Evolutionary conservation across 2,329 filamentous ascomycete genomes (phyloP).

Genomic region (Fusarium neocosmosporiellum): DNA sequence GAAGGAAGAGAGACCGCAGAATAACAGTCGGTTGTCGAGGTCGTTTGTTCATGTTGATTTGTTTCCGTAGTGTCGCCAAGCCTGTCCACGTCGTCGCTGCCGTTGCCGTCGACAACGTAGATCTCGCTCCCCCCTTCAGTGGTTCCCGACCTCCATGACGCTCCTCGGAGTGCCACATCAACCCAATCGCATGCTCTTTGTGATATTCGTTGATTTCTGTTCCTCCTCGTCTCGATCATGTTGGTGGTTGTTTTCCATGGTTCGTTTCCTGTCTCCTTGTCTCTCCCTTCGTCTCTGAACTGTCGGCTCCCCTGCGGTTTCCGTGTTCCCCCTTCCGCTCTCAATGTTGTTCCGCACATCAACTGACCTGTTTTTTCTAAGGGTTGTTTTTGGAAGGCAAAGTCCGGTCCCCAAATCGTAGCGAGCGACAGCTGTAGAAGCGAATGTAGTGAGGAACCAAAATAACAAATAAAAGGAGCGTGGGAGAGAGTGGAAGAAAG

Average conservation of each 20-base stretch:
- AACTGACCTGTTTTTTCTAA: constrained; percentile 41
- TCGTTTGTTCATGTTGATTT: background rate
- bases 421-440: constrained; percentile 44
- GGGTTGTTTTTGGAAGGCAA: constrained; percentile 30
- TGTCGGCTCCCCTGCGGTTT: background rate
- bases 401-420: constrained; percentile 33
- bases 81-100: background rate
- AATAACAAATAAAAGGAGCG: constrained; percentile 60
- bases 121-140: background rate
- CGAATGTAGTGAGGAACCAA: constrained; percentile 45
- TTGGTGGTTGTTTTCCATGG: background rate
- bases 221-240: background rate
- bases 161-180: background rate
- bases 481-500: constrained; percentile 62
- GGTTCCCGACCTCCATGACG: background rate
- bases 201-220: background rate
- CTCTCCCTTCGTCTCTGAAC: constrained; percentile 7
- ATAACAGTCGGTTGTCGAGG: background rate
- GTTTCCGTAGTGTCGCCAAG: background rate
- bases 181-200: background rate
- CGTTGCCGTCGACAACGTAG: background rate
- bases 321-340: background rate
- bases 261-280: background rate
- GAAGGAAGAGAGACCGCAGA: background rate
- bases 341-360: background rate